A percentile compares a stretch with the other conserved stretches of the same genome.
Evolutionary conservation across 1,284 basidiomycete species (phyloP).

Genomic region (Psilocybe mexicana): DNA sequence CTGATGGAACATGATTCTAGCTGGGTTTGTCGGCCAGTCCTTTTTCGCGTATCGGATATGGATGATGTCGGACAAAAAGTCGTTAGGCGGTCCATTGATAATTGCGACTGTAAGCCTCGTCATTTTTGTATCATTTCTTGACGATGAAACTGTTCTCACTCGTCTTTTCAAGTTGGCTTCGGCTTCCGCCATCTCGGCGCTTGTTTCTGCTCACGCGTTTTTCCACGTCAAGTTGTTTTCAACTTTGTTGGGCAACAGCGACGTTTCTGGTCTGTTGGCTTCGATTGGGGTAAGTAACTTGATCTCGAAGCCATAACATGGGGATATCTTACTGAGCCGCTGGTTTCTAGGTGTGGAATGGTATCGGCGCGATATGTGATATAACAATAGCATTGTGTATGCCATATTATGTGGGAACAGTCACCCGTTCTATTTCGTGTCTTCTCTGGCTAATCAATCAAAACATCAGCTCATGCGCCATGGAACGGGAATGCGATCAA

Average conservation of each 20-base stretch:
- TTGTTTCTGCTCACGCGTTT: slow-evolving; percentile 23
- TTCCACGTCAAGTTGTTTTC: slow-evolving; percentile 20
- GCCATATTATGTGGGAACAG: slow-evolving; percentile 30
- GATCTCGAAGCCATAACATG: not conserved
- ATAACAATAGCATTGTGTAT: slow-evolving; percentile 30
- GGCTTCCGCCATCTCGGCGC: slow-evolving; percentile 21
- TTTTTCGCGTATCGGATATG: slow-evolving; percentile 32
- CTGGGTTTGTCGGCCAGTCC: slow-evolving; percentile 28
- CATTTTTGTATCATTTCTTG: not conserved
- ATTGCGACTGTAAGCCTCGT: slow-evolving; percentile 22
- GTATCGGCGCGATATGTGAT: slow-evolving; percentile 30
- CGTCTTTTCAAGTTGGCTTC: slow-evolving; percentile 18
- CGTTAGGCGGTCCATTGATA: slow-evolving; percentile 20
- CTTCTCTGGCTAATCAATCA: not conserved
- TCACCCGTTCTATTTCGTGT: not conserved
- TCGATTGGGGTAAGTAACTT: slow-evolving; percentile 25
- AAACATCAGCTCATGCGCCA: slow-evolving; percentile 25
- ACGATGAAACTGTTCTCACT: not conserved
- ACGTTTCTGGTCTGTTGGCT: slow-evolving; percentile 14
- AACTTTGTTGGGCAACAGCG: slow-evolving; percentile 9
- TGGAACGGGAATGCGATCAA: slow-evolving; percentile 27
- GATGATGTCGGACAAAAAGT: slow-evolving; percentile 20
- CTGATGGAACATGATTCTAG: slow-evolving; percentile 8
- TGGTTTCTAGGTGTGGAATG: slow-evolving; percentile 29
- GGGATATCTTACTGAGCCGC: not conserved